phyloP scores from a whole-genome alignment of 139 green algal species.

The Chlamydomonas applanata region DNA sequence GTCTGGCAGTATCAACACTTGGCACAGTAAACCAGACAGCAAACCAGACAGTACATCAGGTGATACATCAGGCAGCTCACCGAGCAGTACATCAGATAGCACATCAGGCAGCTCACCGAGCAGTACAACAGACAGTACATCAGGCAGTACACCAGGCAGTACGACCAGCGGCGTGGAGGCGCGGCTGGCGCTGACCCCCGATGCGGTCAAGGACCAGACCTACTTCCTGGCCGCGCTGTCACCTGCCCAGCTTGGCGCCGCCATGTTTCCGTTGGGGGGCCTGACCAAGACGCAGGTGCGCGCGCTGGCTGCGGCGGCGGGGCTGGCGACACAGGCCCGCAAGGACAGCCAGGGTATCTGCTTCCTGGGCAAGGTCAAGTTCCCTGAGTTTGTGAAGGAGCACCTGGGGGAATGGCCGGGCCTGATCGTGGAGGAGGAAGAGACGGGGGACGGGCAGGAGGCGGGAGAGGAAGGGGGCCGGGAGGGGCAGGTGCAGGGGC shows the following conservation, averaged over 20 bases:
- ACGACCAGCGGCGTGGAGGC: conserved; percentile 26
- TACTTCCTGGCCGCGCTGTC: conserved; percentile 88
- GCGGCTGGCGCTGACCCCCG: conserved; percentile 63
- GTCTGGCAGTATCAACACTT: too few species aligned
- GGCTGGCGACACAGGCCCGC: conserved; percentile 80
- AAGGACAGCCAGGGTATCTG: conserved; percentile 98
- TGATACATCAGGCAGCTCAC: too few species aligned
- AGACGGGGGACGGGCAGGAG: conserved; percentile 42
- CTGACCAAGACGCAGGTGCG: conserved; percentile 86
- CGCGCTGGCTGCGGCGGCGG: conserved; percentile 52
- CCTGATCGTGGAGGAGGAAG: conserved; percentile 86
- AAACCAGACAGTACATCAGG: background rate
- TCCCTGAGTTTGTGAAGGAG: conserved; percentile 87
- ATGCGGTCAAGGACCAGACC: conserved; percentile 92
- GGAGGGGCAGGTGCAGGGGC: too few species aligned
- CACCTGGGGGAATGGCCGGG: conserved; percentile 91
- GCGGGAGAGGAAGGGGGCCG: too few species aligned
- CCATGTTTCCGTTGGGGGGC: conserved; percentile 89
- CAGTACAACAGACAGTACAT: too few species aligned
- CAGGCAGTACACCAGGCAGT: background rate
- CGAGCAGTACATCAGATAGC: background rate
- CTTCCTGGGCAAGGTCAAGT: conserved; percentile 97
- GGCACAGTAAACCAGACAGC: too few species aligned
- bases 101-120: too few species aligned
- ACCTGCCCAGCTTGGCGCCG: conserved; percentile 68